Evolutionary conservation across 1,284 basidiomycete genomes (phyloP), one percentile per base, ranked within the genome.

Genomic region (Albatrellus sp.): DNA sequence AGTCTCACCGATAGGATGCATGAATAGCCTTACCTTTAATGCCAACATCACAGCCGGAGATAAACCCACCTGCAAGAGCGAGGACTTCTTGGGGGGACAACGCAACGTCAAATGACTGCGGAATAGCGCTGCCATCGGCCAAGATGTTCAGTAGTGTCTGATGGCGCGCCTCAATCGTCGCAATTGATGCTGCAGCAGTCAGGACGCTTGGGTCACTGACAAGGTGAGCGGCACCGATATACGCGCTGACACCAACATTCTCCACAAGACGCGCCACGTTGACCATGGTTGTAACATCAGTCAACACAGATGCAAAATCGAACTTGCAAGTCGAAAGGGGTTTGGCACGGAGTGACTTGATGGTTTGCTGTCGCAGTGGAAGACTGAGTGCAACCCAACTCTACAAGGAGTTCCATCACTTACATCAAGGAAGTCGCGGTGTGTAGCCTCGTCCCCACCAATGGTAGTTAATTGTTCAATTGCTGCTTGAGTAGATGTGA

Each of bases 101-200:
- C 9, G 77, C 68, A 42, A 89, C 65, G 56, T 90, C 86, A 55
- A 89, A 90, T 0, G 81, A 66, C 33, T 70, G 60, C 6, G 86
- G 77, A 43, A 84, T 73, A 14, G 76, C 67, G 6, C 68, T 70
- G 11, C 74, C 80, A 46, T 67, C 69, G 46, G 69, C 13, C 47
- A 90, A 56, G 48, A 85, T 57, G 64, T 90, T 89, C 37, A 89
- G 67, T 32, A 89, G 62, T 4, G 78, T 80, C 59, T 87, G 81
- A 57, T 90, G 87, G 45, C 89, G 80, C 20, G 85, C 81, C 59
- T 91, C 88, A 43, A 85, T 69, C 32, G 88, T 85, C 58, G 88
- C 59, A 62, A 91, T 90, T 24, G 79, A 78, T 7, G 72, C 87
- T 40, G 86, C 86, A 28, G 77, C 72, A 43, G 73, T 73, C 43